phyloP scores from a whole-genome alignment of 306 rosid genomes.

The Corylus heterophylla region DNA sequence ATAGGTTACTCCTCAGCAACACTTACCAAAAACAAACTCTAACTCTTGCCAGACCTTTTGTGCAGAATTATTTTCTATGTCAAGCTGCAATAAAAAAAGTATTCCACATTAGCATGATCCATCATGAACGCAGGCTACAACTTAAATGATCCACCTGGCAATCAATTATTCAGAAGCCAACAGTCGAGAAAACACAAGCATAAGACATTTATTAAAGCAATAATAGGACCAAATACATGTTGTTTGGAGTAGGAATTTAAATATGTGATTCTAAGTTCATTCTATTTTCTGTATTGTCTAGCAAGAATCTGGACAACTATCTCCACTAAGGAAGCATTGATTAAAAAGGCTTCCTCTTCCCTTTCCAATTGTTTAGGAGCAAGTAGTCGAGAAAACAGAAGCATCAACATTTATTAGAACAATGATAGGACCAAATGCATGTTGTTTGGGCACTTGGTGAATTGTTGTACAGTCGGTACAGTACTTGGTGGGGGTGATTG shows the following conservation, averaged over 20 bases:
- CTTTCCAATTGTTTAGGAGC: not conserved
- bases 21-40: constrained; percentile 88
- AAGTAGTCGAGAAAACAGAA: not conserved
- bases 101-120: constrained; percentile 23
- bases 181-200: not conserved
- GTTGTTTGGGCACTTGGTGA: not conserved
- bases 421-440: not conserved
- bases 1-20: constrained; percentile 10
- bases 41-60: constrained; percentile 85
- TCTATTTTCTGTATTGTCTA: not conserved
- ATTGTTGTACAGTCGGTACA: too few relatives aligned
- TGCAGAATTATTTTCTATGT: constrained; percentile 65
- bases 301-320: not conserved
- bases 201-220: not conserved
- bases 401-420: not conserved
- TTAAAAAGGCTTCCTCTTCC: not conserved
- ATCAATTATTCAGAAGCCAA: not conserved
- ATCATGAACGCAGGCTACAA: not conserved
- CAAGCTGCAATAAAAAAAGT: constrained; percentile 70
- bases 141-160: not conserved
- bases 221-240: not conserved
- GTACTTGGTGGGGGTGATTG: too few relatives aligned
- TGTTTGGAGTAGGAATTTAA: not conserved
- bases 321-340: not conserved
- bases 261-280: not conserved